Evolutionary conservation across 2,329 filamentous ascomycete genomes (phyloP).

Genomic region (Mycosphaerelloides madeirae): DNA sequence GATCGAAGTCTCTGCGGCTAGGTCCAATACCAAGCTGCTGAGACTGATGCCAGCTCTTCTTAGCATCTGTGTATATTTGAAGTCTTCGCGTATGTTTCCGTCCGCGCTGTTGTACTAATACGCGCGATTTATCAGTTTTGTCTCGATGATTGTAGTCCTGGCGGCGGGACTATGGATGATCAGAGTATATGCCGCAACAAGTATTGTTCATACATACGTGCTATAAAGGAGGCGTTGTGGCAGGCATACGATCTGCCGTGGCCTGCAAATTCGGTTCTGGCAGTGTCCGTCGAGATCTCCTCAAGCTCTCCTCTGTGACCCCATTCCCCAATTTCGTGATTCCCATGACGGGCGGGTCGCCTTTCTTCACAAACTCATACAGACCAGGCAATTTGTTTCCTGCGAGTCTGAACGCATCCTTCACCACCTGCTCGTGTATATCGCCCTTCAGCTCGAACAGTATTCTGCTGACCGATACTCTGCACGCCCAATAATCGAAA

Average conservation of each 20-base stretch:
- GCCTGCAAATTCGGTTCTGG: constrained; percentile 26
- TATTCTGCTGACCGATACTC: constrained; percentile 85
- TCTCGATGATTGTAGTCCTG: too few species aligned
- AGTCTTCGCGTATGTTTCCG: too few species aligned
- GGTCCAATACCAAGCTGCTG: too few species aligned
- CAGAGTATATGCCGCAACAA: too few species aligned
- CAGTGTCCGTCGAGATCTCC: constrained; percentile 55
- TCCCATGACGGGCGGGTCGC: constrained; percentile 83
- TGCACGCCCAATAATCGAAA: constrained; percentile 93
- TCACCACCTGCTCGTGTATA: constrained; percentile 88
- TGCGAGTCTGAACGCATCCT: constrained; percentile 88
- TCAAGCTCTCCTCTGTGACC: constrained; percentile 75
- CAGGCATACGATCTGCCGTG: constrained; percentile 24
- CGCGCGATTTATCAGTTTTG: too few species aligned
- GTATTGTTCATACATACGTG: too few species aligned
- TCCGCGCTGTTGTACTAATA: too few species aligned
- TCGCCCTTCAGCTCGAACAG: constrained; percentile 89
- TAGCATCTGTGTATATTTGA: too few species aligned
- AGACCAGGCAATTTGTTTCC: constrained; percentile 88
- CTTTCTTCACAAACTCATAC: constrained; percentile 93
- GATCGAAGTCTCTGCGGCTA: too few species aligned
- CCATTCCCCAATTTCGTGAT: constrained; percentile 82
- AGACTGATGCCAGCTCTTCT: too few species aligned
- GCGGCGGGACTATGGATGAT: too few species aligned
- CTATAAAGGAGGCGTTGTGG: constrained; percentile 17